Conservation (phyloP, 2,329 filamentous ascomycete species). For the Colletotrichum chlorophyti region DNA sequence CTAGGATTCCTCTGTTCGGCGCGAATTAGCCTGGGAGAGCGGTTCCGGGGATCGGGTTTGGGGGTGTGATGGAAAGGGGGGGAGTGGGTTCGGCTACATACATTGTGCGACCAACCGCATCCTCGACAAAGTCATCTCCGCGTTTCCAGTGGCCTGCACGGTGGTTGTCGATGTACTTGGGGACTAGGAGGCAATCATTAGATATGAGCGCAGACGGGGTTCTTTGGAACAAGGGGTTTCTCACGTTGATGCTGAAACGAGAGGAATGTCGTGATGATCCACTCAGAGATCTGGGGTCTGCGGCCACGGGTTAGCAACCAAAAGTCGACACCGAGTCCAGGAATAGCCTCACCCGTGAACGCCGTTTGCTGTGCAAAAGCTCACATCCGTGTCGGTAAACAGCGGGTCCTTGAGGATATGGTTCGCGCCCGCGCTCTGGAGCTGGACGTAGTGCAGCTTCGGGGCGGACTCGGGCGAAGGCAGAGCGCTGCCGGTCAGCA, state of each 20-base stretch:
- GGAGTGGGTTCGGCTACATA: conserved; percentile 32
- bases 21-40: too few relatives aligned
- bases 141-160: conserved; percentile 51
- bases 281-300: conserved; percentile 64
- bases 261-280: conserved; percentile 60
- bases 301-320: not conserved
- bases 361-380: conserved; percentile 62
- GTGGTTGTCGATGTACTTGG: conserved; percentile 52
- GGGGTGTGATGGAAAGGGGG: not conserved
- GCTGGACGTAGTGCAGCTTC: conserved; percentile 59
- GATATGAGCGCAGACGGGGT: not conserved
- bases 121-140: conserved; percentile 40
- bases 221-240: conserved; percentile 30
- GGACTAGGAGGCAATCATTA: conserved; percentile 41
- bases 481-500: conserved; percentile 50
- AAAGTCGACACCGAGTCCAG: not conserved
- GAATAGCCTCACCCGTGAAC: conserved; percentile 56
- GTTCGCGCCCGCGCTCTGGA: conserved; percentile 61
- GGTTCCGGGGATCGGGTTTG: not conserved
- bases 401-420: conserved; percentile 52
- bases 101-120: conserved; percentile 57
- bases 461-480: conserved; percentile 51
- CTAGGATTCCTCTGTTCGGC: conserved; percentile 58
- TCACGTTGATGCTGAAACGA: conserved; percentile 54
- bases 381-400: conserved; percentile 56